Evolutionary conservation across 495 filamentous ascomycete species (phyloP).

Genomic region (Penicillium manginii): DNA sequence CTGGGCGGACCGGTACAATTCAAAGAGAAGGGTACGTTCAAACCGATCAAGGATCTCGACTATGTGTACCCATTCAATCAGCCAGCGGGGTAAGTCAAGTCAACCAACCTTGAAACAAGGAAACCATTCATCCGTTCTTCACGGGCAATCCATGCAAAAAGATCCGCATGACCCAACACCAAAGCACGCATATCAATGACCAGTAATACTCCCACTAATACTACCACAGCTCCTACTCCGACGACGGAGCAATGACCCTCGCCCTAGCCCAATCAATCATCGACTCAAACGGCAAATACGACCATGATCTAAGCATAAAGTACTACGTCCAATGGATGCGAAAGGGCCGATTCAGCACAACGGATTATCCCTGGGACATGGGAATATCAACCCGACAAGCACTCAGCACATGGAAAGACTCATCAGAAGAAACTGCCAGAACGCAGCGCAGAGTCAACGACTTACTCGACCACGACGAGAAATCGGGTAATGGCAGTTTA

Average conservation of each 20-base stretch:
- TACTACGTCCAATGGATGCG: constrained; percentile 44
- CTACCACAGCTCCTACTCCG: constrained; percentile 45
- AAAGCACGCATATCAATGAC: no score
- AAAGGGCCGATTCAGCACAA: constrained; percentile 43
- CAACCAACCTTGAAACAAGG: no score
- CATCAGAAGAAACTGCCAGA: neutral
- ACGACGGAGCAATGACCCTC: constrained; percentile 53
- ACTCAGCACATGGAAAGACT: constrained; percentile 36
- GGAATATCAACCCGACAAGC: constrained; percentile 40
- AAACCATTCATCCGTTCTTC: no score
- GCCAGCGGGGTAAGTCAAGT: constrained; percentile 28
- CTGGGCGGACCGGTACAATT: constrained; percentile 55
- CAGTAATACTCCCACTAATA: neutral
- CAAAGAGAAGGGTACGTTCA: constrained; percentile 37
- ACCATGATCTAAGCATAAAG: constrained; percentile 31
- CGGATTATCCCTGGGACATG: constrained; percentile 43
- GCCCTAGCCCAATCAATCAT: constrained; percentile 48
- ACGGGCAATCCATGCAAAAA: no score
- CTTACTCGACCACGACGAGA: constrained; percentile 16
- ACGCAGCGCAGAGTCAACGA: constrained; percentile 14
- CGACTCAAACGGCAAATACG: constrained; percentile 31
- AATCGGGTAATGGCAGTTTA: constrained; percentile 50
- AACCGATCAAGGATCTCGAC: constrained; percentile 34
- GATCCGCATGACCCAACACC: no score
- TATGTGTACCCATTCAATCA: constrained; percentile 23